A percentile compares a stretch with the other conserved stretches of the same genome.
These are phyloP conservation scores for Metschnikowia sp. DNA, from an alignment of 805 yeast genomes.

Conservation along the genomic window DNA sequence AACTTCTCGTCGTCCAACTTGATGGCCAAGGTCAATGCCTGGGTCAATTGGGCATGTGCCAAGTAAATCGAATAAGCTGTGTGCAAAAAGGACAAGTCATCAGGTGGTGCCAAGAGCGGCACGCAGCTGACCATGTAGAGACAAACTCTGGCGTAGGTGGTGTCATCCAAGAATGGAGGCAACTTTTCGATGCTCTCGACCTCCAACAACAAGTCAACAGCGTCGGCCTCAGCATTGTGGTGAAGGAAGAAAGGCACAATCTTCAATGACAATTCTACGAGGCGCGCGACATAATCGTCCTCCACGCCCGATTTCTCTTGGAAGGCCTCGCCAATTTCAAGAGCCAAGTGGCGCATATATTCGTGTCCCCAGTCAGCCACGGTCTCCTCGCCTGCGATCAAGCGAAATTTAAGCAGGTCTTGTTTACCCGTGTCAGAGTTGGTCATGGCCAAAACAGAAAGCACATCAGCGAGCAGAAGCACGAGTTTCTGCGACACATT, in stretches of 20 bases:
- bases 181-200: slow-evolving; percentile 82
- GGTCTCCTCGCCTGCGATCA: slow-evolving; percentile 53
- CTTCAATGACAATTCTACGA: slow-evolving; percentile 65
- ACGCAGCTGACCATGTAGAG: slow-evolving; percentile 94
- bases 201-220: slow-evolving; percentile 88
- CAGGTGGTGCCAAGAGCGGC: slow-evolving; percentile 94
- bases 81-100: slow-evolving; percentile 77
- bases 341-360: slow-evolving; percentile 90
- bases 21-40: slow-evolving; percentile 86
- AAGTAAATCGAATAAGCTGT: slow-evolving; percentile 87
- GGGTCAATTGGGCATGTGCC: slow-evolving; percentile 74
- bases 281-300: slow-evolving; percentile 34
- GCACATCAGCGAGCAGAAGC: slow-evolving; percentile 72
- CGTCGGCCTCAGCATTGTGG: slow-evolving; percentile 98
- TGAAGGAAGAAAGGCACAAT: slow-evolving; percentile 86
- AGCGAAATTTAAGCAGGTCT: slow-evolving; percentile 77
- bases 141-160: slow-evolving; percentile 85
- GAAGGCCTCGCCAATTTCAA: slow-evolving; percentile 89
- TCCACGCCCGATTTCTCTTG: slow-evolving; percentile 44
- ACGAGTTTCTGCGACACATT: slow-evolving; percentile 33
- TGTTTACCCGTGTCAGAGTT: slow-evolving; percentile 77
- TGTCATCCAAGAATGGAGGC: slow-evolving; percentile 78
- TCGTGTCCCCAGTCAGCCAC: slow-evolving; percentile 97
- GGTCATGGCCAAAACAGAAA: slow-evolving; percentile 94
- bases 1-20: slow-evolving; percentile 79